Base-by-base conservation (phyloP, 768 basidiomycete species). In the Collybia sordida region DNA sequence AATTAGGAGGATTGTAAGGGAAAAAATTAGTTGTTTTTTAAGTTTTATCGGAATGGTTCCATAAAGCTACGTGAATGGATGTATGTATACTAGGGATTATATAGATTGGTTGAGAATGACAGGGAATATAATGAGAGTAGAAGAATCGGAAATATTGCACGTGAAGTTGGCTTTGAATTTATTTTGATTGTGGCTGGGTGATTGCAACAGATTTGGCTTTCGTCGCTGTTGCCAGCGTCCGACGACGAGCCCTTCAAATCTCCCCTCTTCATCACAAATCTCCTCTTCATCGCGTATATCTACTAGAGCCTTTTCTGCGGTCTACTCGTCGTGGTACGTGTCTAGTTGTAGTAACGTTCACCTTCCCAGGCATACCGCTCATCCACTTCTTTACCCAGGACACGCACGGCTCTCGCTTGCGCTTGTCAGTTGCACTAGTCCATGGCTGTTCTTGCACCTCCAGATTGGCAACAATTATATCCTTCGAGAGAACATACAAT, bases 391-490 rank as follows among this genome's bases (percentile, higher is more conserved):
- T 42, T 23, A 19, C 34, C 27, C 43, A 55, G 54, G 42, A 57
- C 50, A 44, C 56, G 50, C 54, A 48, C 54, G 50, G 18, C 47
- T 50, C 47, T 55, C 49, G 51, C 55, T 59, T 55, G 49, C 38
- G 47, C 51, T 59, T 36, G 44, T 48, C 50, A 42, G 53, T 54
- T 36, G 49, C 28, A 42, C 53, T 60, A 68, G 75, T 80, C 75
- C 77, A 89, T 90, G 88, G 88, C 88, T 71, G 79, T 88, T 75
- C 82, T 89, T 72, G 85, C 81, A 56, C 77, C 83, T 65, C 77
- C 81, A 72, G 86, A 89, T 75, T 88, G 87, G 87, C 80, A 80
- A 49, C 59, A 60, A 51, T 45, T 52, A 58, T 67, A 75, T 63
- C 79, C 76, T 58, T 76, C 78, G 63, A 79, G 79, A 78, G 82